Base-by-base conservation (phyloP, 148 eudicot species). In the Hydrangea macrophylla region DNA sequence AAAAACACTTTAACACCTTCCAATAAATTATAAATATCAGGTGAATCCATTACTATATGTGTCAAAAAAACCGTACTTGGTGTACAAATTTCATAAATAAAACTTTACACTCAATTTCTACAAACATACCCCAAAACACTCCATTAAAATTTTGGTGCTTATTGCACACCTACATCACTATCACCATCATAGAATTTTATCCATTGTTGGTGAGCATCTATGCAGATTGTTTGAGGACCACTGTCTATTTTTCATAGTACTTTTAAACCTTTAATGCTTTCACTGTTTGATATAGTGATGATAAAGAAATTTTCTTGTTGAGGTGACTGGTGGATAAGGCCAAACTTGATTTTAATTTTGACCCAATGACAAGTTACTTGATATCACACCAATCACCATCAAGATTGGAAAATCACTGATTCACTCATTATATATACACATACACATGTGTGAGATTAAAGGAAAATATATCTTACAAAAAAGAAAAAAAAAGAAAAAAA, bases 311-410 rank as follows among this genome's bases (percentile, higher is more conserved):
- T 20, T 57, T 62, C 69, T 51, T 55, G 53, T 57, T 76, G 83
- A 73, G 62, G 78, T 76, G 83, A 80, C 78, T 36, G 66, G 51
- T 32, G 69, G 84, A 77, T 80, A 70, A 73, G 70, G 57, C 70
- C 72, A 70, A 76, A 40, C 45, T 70, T 73, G 67, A 76, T 65
- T 66, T 67, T 71, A 42, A 57, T 76, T 75, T 73, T 70, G n/a
- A n/a, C 70, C 73, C 59, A 70, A 40, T 54, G 30, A 37, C 60
- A 59, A 40, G 67, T 27, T 22, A 65, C 53, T 35, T 10, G 50
- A 9, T 2, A 37, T 53, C 40, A 65, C 64, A 64, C 66, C 60
- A 58, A 62, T 76, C 71, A 72, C 58, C 32, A 33, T 72, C 70
- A 73, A 62, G 61, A 67, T 28, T 15, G 40, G 58, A 27, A 63